Evolutionary conservation across 768 basidiomycete genomes (phyloP).

Genomic region (Porpolomopsis calyptriformis): DNA sequence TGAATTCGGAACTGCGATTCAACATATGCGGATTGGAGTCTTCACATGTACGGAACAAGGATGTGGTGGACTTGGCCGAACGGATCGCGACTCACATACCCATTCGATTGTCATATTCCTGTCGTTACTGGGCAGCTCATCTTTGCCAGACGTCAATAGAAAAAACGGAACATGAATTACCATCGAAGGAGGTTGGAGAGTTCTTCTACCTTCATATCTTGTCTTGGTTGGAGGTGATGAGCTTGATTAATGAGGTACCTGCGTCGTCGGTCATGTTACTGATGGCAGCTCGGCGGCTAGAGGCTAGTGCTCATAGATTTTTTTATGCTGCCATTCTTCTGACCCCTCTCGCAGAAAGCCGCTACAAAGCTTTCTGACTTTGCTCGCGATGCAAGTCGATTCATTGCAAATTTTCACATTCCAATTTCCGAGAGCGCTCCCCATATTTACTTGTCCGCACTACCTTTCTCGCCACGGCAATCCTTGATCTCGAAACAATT

Average conservation of each 20-base stretch:
- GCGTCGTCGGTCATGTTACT: constrained; percentile 1
- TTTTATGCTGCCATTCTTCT: neutral
- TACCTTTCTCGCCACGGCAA: constrained; percentile 22
- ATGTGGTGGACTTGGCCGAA: constrained; percentile 12
- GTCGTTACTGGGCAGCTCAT: constrained; percentile 28
- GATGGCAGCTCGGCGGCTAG: constrained; percentile 5
- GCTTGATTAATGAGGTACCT: constrained; percentile 14
- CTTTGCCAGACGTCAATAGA: neutral
- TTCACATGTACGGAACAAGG: constrained; percentile 22
- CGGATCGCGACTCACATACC: constrained; percentile 19
- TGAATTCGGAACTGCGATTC: constrained; percentile 25
- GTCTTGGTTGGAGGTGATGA: constrained; percentile 20
- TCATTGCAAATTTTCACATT: constrained; percentile 21
- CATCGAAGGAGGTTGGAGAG: neutral
- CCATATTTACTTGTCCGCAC: constrained; percentile 30
- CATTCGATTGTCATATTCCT: constrained; percentile 24
- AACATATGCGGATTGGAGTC: constrained; percentile 29
- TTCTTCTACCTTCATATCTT: neutral
- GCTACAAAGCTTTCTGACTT: constrained; percentile 1
- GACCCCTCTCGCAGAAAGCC: neutral
- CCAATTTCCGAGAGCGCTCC: constrained; percentile 23
- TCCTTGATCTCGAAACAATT: constrained; percentile 9
- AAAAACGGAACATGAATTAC: neutral
- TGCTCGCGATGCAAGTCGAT: constrained; percentile 19
- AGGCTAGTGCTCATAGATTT: constrained; percentile 5